Conservation (phyloP, 1,284 basidiomycete genomes). For the Apiotrichum sp. region DNA sequence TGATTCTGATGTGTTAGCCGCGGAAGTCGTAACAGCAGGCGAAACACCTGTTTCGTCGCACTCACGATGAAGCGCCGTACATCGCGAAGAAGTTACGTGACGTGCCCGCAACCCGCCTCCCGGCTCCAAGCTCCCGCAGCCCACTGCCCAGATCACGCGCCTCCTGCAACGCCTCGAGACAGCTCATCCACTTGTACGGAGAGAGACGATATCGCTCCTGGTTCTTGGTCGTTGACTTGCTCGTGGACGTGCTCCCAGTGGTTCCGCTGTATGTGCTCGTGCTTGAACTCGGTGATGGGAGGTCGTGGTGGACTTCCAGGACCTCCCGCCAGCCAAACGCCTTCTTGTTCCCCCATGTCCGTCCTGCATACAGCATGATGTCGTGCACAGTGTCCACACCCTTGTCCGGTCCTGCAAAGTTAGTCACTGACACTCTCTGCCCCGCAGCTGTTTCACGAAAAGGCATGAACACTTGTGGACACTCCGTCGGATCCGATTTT, state of each 20-base stretch:
- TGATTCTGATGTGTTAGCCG: constrained; percentile 37
- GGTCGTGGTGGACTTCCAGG: constrained; percentile 55
- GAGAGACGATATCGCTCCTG: constrained; percentile 84
- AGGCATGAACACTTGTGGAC: too few relatives aligned
- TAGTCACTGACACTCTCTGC: too few relatives aligned
- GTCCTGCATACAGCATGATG: constrained; percentile 64
- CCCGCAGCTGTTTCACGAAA: too few relatives aligned
- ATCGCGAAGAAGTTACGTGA: constrained; percentile 67
- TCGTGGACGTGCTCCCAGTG: constrained; percentile 24
- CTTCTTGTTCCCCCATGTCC: constrained; percentile 64
- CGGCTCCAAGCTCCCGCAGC: constrained; percentile 66
- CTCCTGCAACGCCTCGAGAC: constrained; percentile 60
- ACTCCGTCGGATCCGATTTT: too few relatives aligned
- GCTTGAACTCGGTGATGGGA: background rate
- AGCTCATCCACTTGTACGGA: constrained; percentile 74
- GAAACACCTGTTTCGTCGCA: constrained; percentile 10
- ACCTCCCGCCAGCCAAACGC: constrained; percentile 77
- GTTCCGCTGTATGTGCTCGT: constrained; percentile 59
- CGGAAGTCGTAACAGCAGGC: background rate
- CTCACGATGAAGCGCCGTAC: constrained; percentile 81
- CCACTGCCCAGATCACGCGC: constrained; percentile 64
- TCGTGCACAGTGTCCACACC: constrained; percentile 79
- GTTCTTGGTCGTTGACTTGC: constrained; percentile 48
- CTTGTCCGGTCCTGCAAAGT: constrained; percentile 57
- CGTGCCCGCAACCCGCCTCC: constrained; percentile 1